Conservation (phyloP, 2,329 filamentous ascomycete genomes). For the Aspergillus quadrilineatus region DNA sequence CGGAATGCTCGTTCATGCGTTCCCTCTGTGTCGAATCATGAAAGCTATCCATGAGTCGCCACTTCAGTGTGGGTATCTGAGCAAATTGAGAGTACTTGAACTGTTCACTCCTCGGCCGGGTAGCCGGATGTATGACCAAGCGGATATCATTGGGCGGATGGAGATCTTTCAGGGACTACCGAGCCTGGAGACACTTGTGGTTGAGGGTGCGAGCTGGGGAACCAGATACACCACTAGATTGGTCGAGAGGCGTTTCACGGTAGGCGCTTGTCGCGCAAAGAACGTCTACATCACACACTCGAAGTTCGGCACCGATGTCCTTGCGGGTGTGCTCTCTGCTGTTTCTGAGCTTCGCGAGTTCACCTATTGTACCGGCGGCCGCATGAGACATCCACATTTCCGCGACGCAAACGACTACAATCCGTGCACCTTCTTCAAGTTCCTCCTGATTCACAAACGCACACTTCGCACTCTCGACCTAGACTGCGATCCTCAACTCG, state of each 20-base stretch:
- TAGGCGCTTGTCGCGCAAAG: no score
- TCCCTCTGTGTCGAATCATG: background rate
- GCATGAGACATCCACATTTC: background rate
- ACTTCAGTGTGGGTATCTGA: background rate
- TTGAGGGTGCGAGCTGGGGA: background rate
- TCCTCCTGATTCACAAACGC: background rate
- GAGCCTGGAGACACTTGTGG: background rate
- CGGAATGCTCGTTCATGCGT: background rate
- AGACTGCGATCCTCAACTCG: background rate
- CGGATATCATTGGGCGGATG: background rate
- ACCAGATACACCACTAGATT: background rate
- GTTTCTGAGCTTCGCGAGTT: background rate
- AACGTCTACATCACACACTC: background rate
- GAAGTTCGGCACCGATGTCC: background rate
- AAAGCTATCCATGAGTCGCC: background rate
- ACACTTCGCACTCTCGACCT: background rate
- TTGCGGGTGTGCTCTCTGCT: background rate
- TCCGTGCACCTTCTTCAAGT: background rate
- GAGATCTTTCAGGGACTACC: background rate
- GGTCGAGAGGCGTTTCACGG: background rate
- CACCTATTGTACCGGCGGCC: background rate
- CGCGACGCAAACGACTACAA: background rate
- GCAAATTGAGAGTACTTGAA: background rate
- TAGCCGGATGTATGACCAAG: slow-evolving; percentile 14
- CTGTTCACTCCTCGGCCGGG: background rate